Evolutionary conservation across 202 grass and related monocot genomes (phyloP).

Genomic region (Carex arenaria): DNA sequence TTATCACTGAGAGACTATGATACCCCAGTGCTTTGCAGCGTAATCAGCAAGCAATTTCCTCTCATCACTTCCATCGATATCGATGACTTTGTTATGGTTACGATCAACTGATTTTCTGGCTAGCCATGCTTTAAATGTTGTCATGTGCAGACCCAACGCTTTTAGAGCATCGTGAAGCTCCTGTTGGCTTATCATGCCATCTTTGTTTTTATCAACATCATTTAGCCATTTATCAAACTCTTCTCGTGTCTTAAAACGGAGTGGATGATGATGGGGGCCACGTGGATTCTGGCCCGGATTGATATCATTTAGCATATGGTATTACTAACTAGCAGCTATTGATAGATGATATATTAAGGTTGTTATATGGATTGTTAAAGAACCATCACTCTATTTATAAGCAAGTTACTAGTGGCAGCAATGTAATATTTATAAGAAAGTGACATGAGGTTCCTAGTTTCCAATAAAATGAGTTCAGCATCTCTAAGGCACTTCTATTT

Average conservation of each 20-base stretch:
- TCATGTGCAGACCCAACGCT: background rate
- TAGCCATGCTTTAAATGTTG: background rate
- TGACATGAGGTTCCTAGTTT: background rate
- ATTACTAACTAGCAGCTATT: background rate
- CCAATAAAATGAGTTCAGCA: background rate
- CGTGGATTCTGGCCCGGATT: background rate
- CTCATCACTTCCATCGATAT: background rate
- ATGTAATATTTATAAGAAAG: background rate
- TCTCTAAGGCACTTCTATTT: background rate
- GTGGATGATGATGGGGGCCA: too few species aligned
- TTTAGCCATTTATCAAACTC: background rate
- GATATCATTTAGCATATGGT: background rate
- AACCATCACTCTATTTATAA: background rate
- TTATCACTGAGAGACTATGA: too few species aligned
- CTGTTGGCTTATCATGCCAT: constrained; percentile 11
- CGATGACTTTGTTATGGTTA: constrained; percentile 8
- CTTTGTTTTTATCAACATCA: background rate
- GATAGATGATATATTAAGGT: background rate
- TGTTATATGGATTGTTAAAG: background rate
- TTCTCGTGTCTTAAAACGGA: background rate
- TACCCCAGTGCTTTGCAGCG: constrained; percentile 6
- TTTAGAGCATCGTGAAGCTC: constrained; percentile 9
- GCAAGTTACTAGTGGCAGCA: background rate
- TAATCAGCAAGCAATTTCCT: constrained; percentile 14
- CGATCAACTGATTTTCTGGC: background rate